Base-by-base conservation (phyloP, 2,329 filamentous ascomycete species). In the Tolypocladium amazonense region DNA sequence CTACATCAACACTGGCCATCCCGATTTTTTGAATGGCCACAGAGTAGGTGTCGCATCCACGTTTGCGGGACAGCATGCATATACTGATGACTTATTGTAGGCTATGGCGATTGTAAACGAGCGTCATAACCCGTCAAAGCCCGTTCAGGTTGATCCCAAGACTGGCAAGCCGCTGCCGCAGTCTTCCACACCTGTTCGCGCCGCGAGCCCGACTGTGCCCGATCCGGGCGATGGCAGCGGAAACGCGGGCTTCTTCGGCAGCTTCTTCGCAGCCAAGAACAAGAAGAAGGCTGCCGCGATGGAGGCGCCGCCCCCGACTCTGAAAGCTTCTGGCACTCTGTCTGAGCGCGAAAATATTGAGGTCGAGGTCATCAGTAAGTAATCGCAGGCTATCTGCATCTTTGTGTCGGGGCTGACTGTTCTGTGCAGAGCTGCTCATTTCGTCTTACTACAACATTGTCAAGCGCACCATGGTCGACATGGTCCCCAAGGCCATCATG, bases 221-320 rank as follows among this genome's bases (percentile, higher is more conserved):
- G 77, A 85, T 52, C 66, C 71, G 50, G 47, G 47, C 14, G 75
- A 78, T 53, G 77, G 75, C 35, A 75, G 73, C 62, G 73, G 74
- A 58, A 90, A 90, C 71, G 79, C 82, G 62, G 92, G 93, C 43
- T 99, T 99, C 83, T 99, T 99, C 69, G 94, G 94, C 67, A 96
- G 90, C 70, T 99, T 99, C 84, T 99, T 97, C 72, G 91, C 94
- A 14, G 92, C 90, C 71, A 99, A 97, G 85, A 99, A 97, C 80
- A 99, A 97, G 87, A 99, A 99, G 85, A 97, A 97, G 88, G 95
- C 96, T 78, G 94, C 94, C n/a, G 92, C 93, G 56, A 99, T 99
- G 94, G 94, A 99, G 73, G 82, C 94, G 18, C 94, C 94, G 45
- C 94, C 94, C 63, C 85, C 94, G 37, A 93, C 86, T 50, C 85